Evolutionary conservation across 2,329 filamentous ascomycete species (phyloP).

Genomic region (Didymella segeticola): DNA sequence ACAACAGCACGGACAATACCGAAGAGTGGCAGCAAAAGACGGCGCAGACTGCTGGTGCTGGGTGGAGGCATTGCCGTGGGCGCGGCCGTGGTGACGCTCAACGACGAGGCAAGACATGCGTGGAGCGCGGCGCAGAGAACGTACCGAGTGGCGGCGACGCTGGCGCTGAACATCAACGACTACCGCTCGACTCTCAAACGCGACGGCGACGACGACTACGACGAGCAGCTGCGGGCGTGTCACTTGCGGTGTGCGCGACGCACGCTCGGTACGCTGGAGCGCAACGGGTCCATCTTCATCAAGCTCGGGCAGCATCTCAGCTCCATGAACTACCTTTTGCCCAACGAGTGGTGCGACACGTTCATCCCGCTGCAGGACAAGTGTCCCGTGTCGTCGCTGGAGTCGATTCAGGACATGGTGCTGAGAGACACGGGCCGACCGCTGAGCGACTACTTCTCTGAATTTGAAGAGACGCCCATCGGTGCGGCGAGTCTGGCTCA

Average conservation of each 20-base stretch:
- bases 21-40: slow-evolving; percentile 32
- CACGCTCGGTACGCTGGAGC: slow-evolving; percentile 85
- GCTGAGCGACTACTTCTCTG: slow-evolving; percentile 82
- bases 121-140: slow-evolving; percentile 79
- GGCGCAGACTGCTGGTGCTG: slow-evolving; percentile 35
- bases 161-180: slow-evolving; percentile 87
- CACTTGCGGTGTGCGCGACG: slow-evolving; percentile 92
- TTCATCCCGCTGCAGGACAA: slow-evolving; percentile 96
- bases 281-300: slow-evolving; percentile 98
- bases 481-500: slow-evolving; percentile 94
- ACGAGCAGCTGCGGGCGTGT: slow-evolving; percentile 77
- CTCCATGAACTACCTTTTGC: slow-evolving; percentile 93
- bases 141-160: slow-evolving; percentile 75
- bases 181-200: slow-evolving; percentile 85
- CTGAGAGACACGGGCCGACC: slow-evolving; percentile 78
- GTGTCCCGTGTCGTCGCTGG: slow-evolving; percentile 89
- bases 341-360: slow-evolving; percentile 90
- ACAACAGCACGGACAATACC: background rate
- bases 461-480: slow-evolving; percentile 81
- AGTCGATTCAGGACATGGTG: slow-evolving; percentile 88
- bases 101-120: slow-evolving; percentile 74
- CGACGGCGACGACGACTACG: slow-evolving; percentile 69
- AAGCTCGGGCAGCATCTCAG: slow-evolving; percentile 96
- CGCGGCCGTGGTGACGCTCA: slow-evolving; percentile 57
- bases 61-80: slow-evolving; percentile 44